These are phyloP conservation scores for Syzygium malaccense DNA, from an alignment of 441 rosid genomes.

Conservation along the genomic window DNA sequence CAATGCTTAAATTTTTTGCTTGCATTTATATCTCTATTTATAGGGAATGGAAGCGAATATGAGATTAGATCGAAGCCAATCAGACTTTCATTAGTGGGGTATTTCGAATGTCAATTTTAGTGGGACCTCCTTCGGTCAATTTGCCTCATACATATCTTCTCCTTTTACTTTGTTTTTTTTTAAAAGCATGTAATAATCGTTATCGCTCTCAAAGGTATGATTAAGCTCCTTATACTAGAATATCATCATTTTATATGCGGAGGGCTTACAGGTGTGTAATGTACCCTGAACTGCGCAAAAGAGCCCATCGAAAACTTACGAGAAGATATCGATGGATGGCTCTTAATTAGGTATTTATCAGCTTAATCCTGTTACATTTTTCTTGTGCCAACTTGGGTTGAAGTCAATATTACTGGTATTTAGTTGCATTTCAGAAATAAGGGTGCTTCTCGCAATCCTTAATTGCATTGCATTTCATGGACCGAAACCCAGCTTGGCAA, in stretches of 20 bases:
- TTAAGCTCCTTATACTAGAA: not conserved
- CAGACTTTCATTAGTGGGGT: not conserved
- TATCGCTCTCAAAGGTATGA: not conserved
- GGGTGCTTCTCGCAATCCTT: not conserved
- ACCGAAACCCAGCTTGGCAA: not conserved
- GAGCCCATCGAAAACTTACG: not conserved
- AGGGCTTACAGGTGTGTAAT: not conserved
- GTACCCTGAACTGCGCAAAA: not conserved
- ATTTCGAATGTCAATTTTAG: not conserved
- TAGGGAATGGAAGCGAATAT: not conserved
- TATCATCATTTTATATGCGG: too few species aligned
- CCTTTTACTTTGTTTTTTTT: not conserved
- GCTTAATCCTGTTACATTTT: not conserved
- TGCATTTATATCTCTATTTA: not conserved
- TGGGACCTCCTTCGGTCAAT: not conserved
- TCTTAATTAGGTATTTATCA: too few species aligned
- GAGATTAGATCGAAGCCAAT: not conserved
- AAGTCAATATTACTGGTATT: not conserved
- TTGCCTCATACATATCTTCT: not conserved
- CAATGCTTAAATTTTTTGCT: not conserved
- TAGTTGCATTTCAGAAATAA: not conserved
- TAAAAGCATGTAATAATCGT: not conserved
- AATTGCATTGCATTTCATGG: not conserved
- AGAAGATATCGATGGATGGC: not conserved
- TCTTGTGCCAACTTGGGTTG: not conserved